A percentile compares a stretch with the other conserved stretches of the same genome.
These are phyloP conservation scores for Ascoidea asiatica DNA, from an alignment of 805 yeast species.

Conservation along the genomic window DNA sequence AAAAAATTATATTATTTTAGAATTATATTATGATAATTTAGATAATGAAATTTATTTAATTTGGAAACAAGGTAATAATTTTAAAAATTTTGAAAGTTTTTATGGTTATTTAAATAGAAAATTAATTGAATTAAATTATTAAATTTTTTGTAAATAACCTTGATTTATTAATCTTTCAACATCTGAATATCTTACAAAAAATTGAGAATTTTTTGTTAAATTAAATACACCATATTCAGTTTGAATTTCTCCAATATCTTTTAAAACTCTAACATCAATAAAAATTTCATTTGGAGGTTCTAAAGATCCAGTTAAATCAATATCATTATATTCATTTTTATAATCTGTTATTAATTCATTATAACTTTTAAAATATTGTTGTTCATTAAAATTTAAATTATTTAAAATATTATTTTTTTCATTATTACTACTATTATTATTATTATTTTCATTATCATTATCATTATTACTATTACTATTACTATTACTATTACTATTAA, in stretches of 20 bases:
- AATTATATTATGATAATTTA: background rate
- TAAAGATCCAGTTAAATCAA: slow-evolving; percentile 80
- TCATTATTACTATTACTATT: slow-evolving; percentile 13
- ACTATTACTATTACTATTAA: too few species aligned
- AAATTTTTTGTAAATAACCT: slow-evolving; percentile 74
- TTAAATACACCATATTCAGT: slow-evolving; percentile 96
- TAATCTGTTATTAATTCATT: slow-evolving; percentile 59
- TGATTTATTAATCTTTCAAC: slow-evolving; percentile 91
- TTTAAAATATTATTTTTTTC: slow-evolving; percentile 20
- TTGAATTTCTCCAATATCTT: slow-evolving; percentile 94
- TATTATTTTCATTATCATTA: too few species aligned
- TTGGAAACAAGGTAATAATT: slow-evolving; percentile 8
- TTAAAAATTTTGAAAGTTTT: slow-evolving; percentile 8
- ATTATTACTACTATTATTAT: too few species aligned
- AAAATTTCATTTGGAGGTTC: slow-evolving; percentile 87
- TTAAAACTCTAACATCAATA: slow-evolving; percentile 84
- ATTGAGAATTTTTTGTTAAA: slow-evolving; percentile 84
- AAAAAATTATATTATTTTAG: background rate
- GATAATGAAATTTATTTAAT: slow-evolving; percentile 1
- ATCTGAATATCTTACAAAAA: slow-evolving; percentile 86
- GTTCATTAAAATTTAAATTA: slow-evolving; percentile 64
- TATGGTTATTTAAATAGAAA: slow-evolving; percentile 4
- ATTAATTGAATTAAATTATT: slow-evolving; percentile 3
- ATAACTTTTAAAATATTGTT: slow-evolving; percentile 61
- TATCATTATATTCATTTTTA: slow-evolving; percentile 67